phyloP scores from a whole-genome alignment of 139 green algal species.

The Chlorella ohadii region DNA sequence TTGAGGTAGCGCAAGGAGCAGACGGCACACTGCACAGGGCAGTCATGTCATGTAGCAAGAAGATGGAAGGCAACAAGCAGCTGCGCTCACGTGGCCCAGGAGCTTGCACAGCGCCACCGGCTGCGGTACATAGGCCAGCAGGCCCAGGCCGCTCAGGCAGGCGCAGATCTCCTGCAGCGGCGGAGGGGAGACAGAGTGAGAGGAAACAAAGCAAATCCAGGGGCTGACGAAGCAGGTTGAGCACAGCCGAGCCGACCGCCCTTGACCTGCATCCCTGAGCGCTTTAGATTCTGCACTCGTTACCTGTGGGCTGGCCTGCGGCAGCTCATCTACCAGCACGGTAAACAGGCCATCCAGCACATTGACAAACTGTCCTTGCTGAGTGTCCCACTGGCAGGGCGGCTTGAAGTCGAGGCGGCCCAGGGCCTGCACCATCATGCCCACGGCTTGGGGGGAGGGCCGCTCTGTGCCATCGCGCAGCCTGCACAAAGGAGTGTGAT shows the following conservation, averaged over 20 bases:
- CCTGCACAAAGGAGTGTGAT: constrained; percentile 1
- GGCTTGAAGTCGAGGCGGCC: constrained; percentile 14
- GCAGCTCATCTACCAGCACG: neutral
- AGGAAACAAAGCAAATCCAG: no score
- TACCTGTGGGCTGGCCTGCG: neutral
- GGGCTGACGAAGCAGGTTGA: no score
- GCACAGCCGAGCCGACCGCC: no score
- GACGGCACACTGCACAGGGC: no score
- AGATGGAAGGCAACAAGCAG: neutral
- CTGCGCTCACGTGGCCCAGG: neutral
- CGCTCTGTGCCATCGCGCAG: neutral
- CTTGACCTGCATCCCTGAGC: no score
- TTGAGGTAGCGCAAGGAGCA: no score
- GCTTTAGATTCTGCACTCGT: no score
- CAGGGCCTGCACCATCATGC: neutral
- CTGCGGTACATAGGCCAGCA: neutral
- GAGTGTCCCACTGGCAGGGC: neutral
- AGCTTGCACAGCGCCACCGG: neutral
- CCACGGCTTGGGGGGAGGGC: neutral
- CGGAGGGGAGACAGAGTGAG: neutral
- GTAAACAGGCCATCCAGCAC: neutral
- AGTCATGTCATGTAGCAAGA: no score
- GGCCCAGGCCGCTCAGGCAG: neutral
- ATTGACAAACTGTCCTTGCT: neutral
- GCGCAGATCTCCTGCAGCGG: neutral